Conservation (phyloP, 2,329 filamentous ascomycete species). For the Aspergillus costaricaensis region DNA sequence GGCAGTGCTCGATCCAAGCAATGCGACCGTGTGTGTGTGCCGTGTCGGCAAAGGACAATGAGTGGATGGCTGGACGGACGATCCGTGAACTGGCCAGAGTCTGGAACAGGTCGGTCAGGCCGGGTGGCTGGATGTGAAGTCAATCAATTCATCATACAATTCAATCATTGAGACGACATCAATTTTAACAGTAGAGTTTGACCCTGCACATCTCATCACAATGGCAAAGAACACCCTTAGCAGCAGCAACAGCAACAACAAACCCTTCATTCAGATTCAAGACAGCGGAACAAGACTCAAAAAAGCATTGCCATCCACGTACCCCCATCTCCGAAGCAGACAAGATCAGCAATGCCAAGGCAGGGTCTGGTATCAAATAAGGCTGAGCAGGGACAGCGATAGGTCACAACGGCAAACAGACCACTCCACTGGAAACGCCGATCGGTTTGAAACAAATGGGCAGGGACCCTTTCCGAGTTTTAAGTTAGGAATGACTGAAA, state of each 20-base stretch:
- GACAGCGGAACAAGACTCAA: no score
- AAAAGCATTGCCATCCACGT: no score
- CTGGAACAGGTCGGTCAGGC: slow-evolving; percentile 11
- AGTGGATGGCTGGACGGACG: no score
- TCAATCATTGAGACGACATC: no score
- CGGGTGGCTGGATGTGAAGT: no score
- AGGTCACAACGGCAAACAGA: neutral
- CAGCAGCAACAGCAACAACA: no score
- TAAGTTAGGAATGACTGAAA: neutral
- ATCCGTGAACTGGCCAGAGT: slow-evolving; percentile 12
- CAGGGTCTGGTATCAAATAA: neutral
- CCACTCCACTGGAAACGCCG: neutral
- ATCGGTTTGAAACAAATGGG: neutral
- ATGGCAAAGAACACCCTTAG: no score
- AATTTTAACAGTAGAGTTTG: no score
- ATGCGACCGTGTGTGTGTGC: slow-evolving; percentile 32
- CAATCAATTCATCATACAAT: no score
- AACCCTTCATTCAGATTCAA: no score
- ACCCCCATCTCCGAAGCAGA: neutral
- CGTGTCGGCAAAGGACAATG: no score
- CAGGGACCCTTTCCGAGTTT: neutral
- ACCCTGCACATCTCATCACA: no score
- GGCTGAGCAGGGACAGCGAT: neutral
- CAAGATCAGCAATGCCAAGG: neutral
- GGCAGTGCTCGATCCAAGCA: slow-evolving; percentile 33